These are phyloP conservation scores for Cercospora nicotianae DNA, from an alignment of 2,329 filamentous ascomycete species.

Conservation along the genomic window DNA sequence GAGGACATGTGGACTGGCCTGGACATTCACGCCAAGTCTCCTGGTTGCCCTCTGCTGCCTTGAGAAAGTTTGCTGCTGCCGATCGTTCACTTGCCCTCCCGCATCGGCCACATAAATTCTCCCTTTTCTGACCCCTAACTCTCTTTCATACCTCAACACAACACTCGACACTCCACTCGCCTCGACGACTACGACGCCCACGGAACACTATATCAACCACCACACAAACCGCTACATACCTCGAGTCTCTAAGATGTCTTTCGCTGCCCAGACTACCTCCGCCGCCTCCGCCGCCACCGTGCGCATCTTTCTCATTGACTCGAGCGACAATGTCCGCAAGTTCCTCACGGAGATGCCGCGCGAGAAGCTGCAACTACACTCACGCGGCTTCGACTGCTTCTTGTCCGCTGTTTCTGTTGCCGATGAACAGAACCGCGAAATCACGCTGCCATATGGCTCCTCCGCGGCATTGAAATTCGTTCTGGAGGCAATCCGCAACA, in stretches of 20 bases:
- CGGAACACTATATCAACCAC: neutral
- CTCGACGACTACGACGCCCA: neutral
- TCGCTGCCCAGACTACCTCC: neutral
- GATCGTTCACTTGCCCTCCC: neutral
- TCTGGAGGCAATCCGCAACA: neutral
- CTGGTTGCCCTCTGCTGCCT: neutral
- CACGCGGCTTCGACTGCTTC: neutral
- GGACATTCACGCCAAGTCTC: neutral
- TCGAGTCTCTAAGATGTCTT: neutral
- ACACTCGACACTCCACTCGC: neutral
- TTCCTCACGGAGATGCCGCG: neutral
- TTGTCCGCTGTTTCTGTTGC: neutral
- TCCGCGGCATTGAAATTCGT: neutral
- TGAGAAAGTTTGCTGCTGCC: neutral
- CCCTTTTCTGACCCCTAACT: neutral
- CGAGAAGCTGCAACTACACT: neutral
- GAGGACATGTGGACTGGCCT: neutral
- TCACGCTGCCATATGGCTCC: neutral
- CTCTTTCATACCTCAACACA: neutral
- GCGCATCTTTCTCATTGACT: slow-evolving; percentile 2
- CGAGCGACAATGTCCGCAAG: neutral
- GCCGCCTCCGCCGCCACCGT: neutral
- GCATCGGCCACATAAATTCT: neutral
- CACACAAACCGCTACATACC: neutral
- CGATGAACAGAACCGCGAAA: neutral